Evolutionary conservation across 1,139 yeast species (phyloP), one percentile per base, ranked within the genome.

Genomic region (Lizanozyma gosingica): DNA sequence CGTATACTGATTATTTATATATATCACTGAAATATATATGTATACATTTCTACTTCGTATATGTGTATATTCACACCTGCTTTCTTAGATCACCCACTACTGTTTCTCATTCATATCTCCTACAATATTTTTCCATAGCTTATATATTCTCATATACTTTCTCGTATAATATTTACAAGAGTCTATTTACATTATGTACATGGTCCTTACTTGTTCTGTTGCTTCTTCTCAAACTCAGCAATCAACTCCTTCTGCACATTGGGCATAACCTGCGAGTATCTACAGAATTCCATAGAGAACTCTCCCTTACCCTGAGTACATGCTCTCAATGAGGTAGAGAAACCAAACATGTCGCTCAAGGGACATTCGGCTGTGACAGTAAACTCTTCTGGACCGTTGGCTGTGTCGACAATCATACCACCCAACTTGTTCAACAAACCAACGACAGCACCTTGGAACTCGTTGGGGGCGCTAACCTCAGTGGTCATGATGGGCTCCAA

Each of bases 271-370:
- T 94, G 95, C 39, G 94, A 77, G 62, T 92, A 92, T 56, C 87
- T 86, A 59, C 85, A 80, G 70, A 92, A 94, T 62, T 94, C 99
- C 63, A 94, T 73, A 3, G 95, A 78, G 60, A 94, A 94, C 65
- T 94, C 98, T 54, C 98, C 98, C 63, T 94, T 94, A 64, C 99
- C 99, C 66, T 94, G 98, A 17, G 98, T 92, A 46, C 86, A 83
- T 34, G 98, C 97, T 71, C 99, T 83, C 60, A 94, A 74, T 18
- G 87, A 80, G 14, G 97, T 86, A 11, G 97, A 95, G 62, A 92
- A 87, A 17, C 98, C 98, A 61, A 94, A 94, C 88, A 94, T 80
- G 46, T 87, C 76, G 70, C 88, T 88, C 64, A 94, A 78, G 14
- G 98, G 83, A 67, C 97, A 90, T 62, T 92, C 97, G 32, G 97